Evolutionary conservation across 257 asterid species (phyloP), one percentile per base, ranked within the genome.

Genomic region (Jaltomata sinuosa): DNA sequence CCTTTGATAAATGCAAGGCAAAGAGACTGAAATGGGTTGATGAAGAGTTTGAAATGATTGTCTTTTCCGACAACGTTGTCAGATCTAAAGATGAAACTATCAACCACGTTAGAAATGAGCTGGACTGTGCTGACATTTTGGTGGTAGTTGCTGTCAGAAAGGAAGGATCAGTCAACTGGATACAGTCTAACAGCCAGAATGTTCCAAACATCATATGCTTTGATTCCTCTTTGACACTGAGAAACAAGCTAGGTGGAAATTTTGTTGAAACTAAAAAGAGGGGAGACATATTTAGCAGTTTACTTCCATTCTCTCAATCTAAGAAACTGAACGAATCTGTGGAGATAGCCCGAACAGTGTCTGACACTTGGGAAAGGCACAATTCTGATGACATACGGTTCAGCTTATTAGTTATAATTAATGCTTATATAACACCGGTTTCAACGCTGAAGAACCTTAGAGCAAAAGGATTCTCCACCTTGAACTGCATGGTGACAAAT

Each of bases 351-450:
- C 84, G 10, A 52, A 90, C 97, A 16, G 88, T 96, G 49, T 85
- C 81, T 59, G 97, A 93, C 80, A 94, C 98, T 49, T 96, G 99
- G 99, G 94, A 83, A 59, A 91, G 98, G 85, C 91, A 85, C 18
- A 96, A 92, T 85, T 89, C 98, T 12, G 98, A 96, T 87, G 99
- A 93, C 84, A 92, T 96, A 84, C 91, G 94, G 80, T 96, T 96
- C 92, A 92, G 94, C 85, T 86, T 96, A 91, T 77, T 96, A 84
- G 93, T 96, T 25, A 86, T 96, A 84, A 89, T 94, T 69, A 96
- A 94, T 68, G 94, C 98, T 52, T 96, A 93, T 84, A 88, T 96
- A 88, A 90, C 82, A 61, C 97, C 99, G 9, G 97, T 96, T 83
- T 89, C 96, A 16, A 72, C 85, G 6, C 88, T 96, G 72, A 76